A percentile compares a stretch with the other conserved stretches of the same genome.
Conservation (phyloP, 148 eudicot genomes). For the Camellia japonica region DNA sequence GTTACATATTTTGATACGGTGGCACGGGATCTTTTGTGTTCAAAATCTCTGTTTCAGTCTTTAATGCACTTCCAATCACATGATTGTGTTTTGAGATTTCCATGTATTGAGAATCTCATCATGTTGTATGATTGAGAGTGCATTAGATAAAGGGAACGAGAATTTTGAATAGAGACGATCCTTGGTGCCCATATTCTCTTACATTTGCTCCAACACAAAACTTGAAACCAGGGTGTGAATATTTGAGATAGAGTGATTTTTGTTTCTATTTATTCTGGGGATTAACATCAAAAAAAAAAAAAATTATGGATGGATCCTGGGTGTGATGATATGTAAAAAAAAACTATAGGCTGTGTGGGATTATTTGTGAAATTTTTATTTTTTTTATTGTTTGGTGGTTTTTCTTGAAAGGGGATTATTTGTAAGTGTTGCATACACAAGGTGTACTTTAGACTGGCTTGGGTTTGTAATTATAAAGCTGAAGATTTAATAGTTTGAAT, state of each 20-base stretch:
- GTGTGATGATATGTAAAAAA: not conserved
- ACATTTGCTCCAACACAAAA: not conserved
- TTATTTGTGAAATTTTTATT: not conserved
- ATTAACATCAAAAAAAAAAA: too few relatives aligned
- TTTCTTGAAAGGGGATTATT: not conserved
- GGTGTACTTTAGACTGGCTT: too few relatives aligned
- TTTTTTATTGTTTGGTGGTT: too few relatives aligned
- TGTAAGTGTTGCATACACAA: not conserved
- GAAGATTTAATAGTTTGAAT: too few relatives aligned
- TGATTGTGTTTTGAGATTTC: too few relatives aligned
- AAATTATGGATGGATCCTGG: not conserved
- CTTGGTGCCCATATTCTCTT: not conserved
- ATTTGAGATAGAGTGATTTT: constrained; percentile 2
- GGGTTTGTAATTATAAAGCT: too few relatives aligned
- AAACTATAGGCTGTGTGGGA: not conserved
- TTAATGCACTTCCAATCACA: too few relatives aligned
- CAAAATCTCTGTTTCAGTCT: not conserved
- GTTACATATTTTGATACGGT: too few relatives aligned
- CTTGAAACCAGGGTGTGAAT: not conserved
- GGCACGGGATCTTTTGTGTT: not conserved
- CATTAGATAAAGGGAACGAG: not conserved
- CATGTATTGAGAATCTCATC: too few relatives aligned
- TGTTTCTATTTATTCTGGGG: not conserved
- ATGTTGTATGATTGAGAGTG: not conserved
- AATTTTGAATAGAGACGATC: not conserved